Evolutionary conservation across 176 grass and related monocot genomes (phyloP).

Genomic region (Carex parvula): DNA sequence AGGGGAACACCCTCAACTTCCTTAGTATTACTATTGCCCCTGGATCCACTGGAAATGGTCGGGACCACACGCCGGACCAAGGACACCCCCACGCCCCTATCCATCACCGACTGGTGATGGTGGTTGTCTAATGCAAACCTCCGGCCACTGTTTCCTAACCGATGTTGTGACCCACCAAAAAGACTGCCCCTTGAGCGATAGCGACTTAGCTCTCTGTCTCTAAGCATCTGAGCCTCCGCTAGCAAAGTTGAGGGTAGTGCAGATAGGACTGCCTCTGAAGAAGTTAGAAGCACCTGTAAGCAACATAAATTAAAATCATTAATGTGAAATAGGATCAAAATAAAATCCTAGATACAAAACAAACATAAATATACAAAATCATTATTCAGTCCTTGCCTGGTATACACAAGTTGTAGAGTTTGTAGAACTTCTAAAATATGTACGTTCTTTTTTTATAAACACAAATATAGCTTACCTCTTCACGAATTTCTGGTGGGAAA

Average conservation of each 20-base stretch:
- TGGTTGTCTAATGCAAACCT: slow-evolving; percentile 37
- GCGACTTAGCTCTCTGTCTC: slow-evolving; percentile 65
- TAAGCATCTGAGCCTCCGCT: slow-evolving; percentile 78
- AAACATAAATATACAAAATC: no score
- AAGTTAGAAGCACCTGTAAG: slow-evolving; percentile 72
- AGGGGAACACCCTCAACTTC: slow-evolving; percentile 55
- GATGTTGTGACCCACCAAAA: slow-evolving; percentile 57
- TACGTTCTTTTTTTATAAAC: neutral
- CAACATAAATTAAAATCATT: neutral
- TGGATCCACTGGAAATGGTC: slow-evolving; percentile 31
- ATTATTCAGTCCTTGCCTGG: neutral
- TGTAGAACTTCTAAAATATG: neutral
- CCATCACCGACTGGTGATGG: slow-evolving; percentile 49
- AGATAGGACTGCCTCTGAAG: slow-evolving; percentile 77
- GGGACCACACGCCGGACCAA: slow-evolving; percentile 48
- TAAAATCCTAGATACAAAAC: neutral
- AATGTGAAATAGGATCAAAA: neutral
- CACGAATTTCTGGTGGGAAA: slow-evolving; percentile 79
- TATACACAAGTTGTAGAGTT: neutral
- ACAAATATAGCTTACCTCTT: slow-evolving; percentile 43
- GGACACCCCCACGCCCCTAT: slow-evolving; percentile 69
- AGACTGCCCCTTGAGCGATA: slow-evolving; percentile 55
- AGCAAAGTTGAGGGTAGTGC: slow-evolving; percentile 68
- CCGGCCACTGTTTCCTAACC: slow-evolving; percentile 42
- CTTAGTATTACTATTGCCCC: slow-evolving; percentile 26